phyloP scores from a whole-genome alignment of 2,329 filamentous ascomycete genomes.

The Pseudocercospora crystallina region DNA sequence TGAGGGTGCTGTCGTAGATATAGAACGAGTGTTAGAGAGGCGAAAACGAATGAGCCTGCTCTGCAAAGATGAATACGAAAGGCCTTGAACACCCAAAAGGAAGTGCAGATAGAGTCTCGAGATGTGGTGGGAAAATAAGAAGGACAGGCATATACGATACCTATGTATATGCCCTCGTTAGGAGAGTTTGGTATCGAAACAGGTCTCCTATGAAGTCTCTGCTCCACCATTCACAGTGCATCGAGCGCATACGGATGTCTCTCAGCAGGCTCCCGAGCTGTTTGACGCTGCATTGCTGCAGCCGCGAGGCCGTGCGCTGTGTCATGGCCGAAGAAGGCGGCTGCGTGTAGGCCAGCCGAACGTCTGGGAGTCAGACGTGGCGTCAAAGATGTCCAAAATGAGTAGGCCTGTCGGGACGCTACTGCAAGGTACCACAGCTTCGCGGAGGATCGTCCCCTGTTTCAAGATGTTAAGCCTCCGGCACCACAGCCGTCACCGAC shows the following conservation, averaged over 20 bases:
- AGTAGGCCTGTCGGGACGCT: neutral
- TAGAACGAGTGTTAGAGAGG: constrained; percentile 29
- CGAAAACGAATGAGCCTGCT: constrained; percentile 50
- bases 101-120: constrained; percentile 10
- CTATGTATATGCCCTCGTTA: constrained; percentile 33
- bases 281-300: constrained; percentile 17
- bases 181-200: constrained; percentile 1
- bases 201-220: constrained; percentile 5
- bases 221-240: constrained; percentile 10
- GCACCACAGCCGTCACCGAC: no score
- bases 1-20: constrained; percentile 3
- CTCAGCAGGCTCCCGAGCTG: constrained; percentile 9
- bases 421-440: constrained; percentile 8
- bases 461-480: no score
- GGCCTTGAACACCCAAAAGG: constrained; percentile 1
- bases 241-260: constrained; percentile 6
- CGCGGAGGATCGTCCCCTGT: constrained; percentile 5
- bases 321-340: constrained; percentile 18
- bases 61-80: constrained; percentile 29
- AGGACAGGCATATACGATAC: constrained; percentile 39
- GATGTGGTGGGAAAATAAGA: constrained; percentile 2
- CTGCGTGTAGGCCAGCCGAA: constrained; percentile 17
- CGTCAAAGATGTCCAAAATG: constrained; percentile 7
- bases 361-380: constrained; percentile 15
- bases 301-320: constrained; percentile 14